Conservation (phyloP, 257 asterid species). For the Salvia hispanica region DNA sequence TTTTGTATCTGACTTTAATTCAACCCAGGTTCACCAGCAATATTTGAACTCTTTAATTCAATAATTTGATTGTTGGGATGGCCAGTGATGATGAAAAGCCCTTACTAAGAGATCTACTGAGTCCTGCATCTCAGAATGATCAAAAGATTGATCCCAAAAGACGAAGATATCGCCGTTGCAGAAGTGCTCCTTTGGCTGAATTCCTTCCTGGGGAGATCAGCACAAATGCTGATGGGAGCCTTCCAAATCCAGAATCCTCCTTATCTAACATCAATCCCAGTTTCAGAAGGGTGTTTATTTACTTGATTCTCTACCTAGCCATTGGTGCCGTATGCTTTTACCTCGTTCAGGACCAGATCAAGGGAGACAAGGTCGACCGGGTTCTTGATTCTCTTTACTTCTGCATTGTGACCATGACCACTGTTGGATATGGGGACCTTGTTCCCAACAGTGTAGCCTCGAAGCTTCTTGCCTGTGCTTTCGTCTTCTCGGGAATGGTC, state of each 20-base stretch:
- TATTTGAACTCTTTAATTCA: neutral
- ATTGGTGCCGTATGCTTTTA: slow-evolving; percentile 69
- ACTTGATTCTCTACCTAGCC: slow-evolving; percentile 55
- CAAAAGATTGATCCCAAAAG: slow-evolving; percentile 36
- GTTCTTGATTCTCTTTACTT: slow-evolving; percentile 86
- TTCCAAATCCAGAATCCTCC: slow-evolving; percentile 39
- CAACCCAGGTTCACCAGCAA: slow-evolving; percentile 13
- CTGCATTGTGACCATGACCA: slow-evolving; percentile 95
- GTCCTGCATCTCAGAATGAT: slow-evolving; percentile 32
- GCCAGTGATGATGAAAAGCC: slow-evolving; percentile 35
- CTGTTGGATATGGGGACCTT: slow-evolving; percentile 93
- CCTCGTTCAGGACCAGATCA: slow-evolving; percentile 55
- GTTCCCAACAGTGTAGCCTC: slow-evolving; percentile 64
- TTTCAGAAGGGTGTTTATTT: slow-evolving; percentile 45
- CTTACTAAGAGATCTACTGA: slow-evolving; percentile 35
- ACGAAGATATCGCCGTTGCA: slow-evolving; percentile 67
- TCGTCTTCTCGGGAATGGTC: too few species aligned
- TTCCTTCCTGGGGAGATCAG: slow-evolving; percentile 49
- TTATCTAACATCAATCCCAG: slow-evolving; percentile 54
- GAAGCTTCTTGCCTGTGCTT: slow-evolving; percentile 13
- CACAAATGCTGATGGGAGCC: slow-evolving; percentile 27
- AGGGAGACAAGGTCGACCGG: slow-evolving; percentile 60
- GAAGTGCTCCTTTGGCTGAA: slow-evolving; percentile 70
- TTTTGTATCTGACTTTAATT: neutral
- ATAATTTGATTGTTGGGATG: slow-evolving; percentile 32